Evolutionary conservation across 2,329 filamentous ascomycete genomes (phyloP).

Genomic region (Chrysosphaeria jannelii): DNA sequence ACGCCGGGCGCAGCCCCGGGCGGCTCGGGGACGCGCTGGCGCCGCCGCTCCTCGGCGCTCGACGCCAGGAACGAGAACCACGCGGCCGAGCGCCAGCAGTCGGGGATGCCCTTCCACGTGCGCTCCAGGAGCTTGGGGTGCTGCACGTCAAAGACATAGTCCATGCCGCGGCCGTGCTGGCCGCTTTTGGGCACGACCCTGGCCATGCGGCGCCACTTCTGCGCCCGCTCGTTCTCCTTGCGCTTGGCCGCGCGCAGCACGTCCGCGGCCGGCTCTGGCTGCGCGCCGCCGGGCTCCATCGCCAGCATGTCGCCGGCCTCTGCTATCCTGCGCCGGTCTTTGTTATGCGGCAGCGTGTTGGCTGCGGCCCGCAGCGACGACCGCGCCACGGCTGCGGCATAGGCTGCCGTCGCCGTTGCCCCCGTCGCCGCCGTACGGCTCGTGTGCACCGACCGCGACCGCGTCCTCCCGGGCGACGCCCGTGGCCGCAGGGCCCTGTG

Average conservation of each 20-base stretch:
- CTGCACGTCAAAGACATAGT: conserved; percentile 51
- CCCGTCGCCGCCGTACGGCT: conserved; percentile 8
- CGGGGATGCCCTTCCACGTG: conserved; percentile 94
- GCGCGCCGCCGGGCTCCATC: conserved; percentile 22
- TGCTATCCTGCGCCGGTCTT: conserved; percentile 28
- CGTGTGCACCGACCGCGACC: conserved; percentile 23
- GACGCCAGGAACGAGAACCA: conserved; percentile 80
- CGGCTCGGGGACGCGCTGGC: conserved; percentile 1
- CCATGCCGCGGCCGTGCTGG: conserved; percentile 14
- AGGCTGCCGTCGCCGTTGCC: conserved; percentile 11
- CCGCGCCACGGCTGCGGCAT: conserved; percentile 14
- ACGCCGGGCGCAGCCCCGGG: not conserved
- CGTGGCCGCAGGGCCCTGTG: not conserved
- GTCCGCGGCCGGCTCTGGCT: conserved; percentile 22
- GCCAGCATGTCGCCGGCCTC: conserved; percentile 38
- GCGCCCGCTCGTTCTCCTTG: conserved; percentile 29
- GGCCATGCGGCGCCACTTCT: conserved; percentile 40
- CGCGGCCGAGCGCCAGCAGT: conserved; percentile 73
- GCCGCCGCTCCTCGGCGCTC: conserved; percentile 25
- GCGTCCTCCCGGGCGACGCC: not conserved
- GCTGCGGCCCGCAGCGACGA: conserved; percentile 24
- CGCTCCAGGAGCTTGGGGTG: conserved; percentile 68
- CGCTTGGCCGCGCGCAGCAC: conserved; percentile 24
- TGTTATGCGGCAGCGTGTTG: conserved; percentile 29
- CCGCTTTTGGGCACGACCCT: conserved; percentile 20